A percentile compares a stretch with the other conserved stretches of the same genome.
phyloP scores from a whole-genome alignment of 1,139 yeast species.

The Blastobotrys persicus region DNA sequence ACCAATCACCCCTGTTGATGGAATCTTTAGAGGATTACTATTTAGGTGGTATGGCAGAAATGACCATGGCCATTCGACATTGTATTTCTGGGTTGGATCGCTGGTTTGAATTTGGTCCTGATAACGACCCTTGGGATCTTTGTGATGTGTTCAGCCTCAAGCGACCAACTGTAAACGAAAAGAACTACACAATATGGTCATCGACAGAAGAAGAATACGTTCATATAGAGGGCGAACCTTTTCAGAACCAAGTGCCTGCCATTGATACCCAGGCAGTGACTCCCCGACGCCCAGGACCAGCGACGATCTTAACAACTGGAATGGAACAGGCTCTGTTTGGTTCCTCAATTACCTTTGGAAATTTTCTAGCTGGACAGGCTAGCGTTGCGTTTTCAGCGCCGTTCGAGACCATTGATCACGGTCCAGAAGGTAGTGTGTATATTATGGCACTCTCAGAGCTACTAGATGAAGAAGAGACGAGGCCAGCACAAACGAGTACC shows the following conservation, averaged over 20 bases:
- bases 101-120: slow-evolving; percentile 43
- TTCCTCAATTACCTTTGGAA: slow-evolving; percentile 41
- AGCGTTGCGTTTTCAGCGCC: slow-evolving; percentile 52
- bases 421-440: slow-evolving; percentile 27
- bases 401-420: slow-evolving; percentile 34
- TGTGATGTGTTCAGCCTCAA: slow-evolving; percentile 42
- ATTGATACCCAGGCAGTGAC: too few relatives aligned
- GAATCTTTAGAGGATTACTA: slow-evolving; percentile 46
- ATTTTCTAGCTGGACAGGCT: slow-evolving; percentile 35
- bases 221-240: background rate
- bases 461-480: background rate
- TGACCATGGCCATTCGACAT: slow-evolving; percentile 39
- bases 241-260: background rate
- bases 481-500: background rate
- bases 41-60: slow-evolving; percentile 52
- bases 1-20: slow-evolving; percentile 45
- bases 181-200: background rate
- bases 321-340: slow-evolving; percentile 41
- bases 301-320: slow-evolving; percentile 27
- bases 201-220: background rate
- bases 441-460: slow-evolving; percentile 20
- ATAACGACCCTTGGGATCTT: slow-evolving; percentile 42
- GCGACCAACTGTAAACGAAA: background rate
- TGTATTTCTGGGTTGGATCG: slow-evolving; percentile 40
- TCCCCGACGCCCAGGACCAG: too few relatives aligned